These are phyloP conservation scores for Pichia pseudocactophila DNA, from an alignment of 805 yeast species.

Conservation along the genomic window DNA sequence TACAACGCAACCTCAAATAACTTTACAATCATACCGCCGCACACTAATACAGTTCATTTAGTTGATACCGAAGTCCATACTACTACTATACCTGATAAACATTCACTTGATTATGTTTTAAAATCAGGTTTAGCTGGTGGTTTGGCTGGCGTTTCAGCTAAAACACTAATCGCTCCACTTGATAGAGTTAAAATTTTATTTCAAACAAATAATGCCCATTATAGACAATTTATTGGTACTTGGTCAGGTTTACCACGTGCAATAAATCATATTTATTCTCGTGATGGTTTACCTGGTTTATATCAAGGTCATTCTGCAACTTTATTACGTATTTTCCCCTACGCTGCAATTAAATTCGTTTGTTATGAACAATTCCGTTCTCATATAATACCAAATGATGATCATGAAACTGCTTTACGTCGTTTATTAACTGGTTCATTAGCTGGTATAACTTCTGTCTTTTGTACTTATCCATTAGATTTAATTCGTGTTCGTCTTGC, in stretches of 20 bases:
- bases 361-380: conserved; percentile 90
- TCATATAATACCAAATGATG: conserved; percentile 63
- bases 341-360: conserved; percentile 94
- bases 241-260: conserved; percentile 71
- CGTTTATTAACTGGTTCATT: conserved; percentile 83
- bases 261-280: conserved; percentile 49
- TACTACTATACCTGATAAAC: conserved; percentile 42
- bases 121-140: conserved; percentile 93
- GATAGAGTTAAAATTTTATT: conserved; percentile 92
- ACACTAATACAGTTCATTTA: too few relatives aligned
- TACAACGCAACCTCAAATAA: too few relatives aligned
- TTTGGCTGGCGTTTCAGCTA: conserved; percentile 91
- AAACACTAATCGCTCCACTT: conserved; percentile 88
- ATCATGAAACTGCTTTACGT: conserved; percentile 71
- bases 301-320: conserved; percentile 97
- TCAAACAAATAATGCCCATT: conserved; percentile 91
- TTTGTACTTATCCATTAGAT: conserved; percentile 87
- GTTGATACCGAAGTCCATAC: not conserved
- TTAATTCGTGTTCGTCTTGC: conserved; percentile 87
- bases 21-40: too few relatives aligned
- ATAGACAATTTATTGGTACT: conserved; percentile 70
- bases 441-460: conserved; percentile 81
- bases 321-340: conserved; percentile 82
- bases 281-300: conserved; percentile 72
- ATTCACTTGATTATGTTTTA: conserved; percentile 66